phyloP scores from a whole-genome alignment of 331 rosid species.

The Quercus tomentella region DNA sequence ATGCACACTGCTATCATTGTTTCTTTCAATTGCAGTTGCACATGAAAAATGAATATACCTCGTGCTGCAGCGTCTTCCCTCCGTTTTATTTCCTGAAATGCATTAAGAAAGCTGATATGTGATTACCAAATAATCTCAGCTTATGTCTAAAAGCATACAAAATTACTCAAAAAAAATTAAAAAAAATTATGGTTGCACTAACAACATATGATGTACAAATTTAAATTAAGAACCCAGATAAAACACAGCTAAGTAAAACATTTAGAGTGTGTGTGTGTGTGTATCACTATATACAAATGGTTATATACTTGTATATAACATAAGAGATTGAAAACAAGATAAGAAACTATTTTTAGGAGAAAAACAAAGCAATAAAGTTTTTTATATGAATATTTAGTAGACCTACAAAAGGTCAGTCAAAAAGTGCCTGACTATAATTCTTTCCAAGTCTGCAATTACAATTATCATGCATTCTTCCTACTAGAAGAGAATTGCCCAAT shows the following conservation, averaged over 20 bases:
- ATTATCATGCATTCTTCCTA: neutral
- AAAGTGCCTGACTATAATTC: neutral
- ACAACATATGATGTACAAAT: neutral
- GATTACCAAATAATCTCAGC: neutral
- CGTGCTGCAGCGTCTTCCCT: slow-evolving; percentile 68
- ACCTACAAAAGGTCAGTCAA: neutral
- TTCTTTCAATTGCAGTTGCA: neutral
- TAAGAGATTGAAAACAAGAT: neutral
- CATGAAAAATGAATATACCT: slow-evolving; percentile 46
- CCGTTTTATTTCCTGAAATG: slow-evolving; percentile 73
- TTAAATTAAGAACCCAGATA: neutral
- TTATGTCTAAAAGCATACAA: slow-evolving; percentile 1
- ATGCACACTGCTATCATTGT: neutral
- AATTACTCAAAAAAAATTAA: neutral
- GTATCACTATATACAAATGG: neutral
- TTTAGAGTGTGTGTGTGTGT: neutral
- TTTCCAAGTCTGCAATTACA: neutral
- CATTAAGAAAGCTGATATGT: slow-evolving; percentile 18
- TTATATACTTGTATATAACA: neutral
- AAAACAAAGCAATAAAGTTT: neutral
- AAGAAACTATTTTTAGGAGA: neutral
- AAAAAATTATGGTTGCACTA: slow-evolving; percentile 4
- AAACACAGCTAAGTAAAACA: neutral
- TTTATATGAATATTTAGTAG: neutral
- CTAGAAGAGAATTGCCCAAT: neutral